Evolutionary conservation across 2,329 filamentous ascomycete species (phyloP).

Genomic region (Ophiostoma tasmaniense): DNA sequence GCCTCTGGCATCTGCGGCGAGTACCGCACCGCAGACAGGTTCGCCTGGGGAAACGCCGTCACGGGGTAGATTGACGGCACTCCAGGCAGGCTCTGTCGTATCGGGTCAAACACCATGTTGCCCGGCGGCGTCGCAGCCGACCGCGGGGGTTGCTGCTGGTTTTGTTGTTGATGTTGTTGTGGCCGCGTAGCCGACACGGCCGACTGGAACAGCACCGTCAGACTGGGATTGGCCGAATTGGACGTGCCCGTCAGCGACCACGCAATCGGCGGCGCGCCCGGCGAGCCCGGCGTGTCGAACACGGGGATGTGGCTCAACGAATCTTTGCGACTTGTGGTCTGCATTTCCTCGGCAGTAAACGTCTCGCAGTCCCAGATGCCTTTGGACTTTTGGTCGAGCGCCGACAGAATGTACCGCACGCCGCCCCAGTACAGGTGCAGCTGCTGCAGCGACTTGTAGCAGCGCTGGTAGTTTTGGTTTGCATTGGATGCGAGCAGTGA

Average conservation of each 20-base stretch:
- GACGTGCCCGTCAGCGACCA: conserved; percentile 85
- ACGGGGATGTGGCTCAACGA: conserved; percentile 38
- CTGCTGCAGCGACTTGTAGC: conserved; percentile 73
- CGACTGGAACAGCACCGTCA: conserved; percentile 70
- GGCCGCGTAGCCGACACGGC: background rate
- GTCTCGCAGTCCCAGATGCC: conserved; percentile 72
- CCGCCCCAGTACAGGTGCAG: conserved; percentile 82
- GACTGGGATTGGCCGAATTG: conserved; percentile 73
- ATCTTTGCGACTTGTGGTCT: conserved; percentile 52
- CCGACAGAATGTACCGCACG: conserved; percentile 77
- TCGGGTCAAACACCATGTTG: conserved; percentile 53
- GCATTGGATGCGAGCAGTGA: conserved; percentile 71
- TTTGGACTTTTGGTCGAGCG: conserved; percentile 78
- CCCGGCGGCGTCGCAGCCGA: conserved; percentile 44
- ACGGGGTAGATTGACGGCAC: conserved; percentile 40
- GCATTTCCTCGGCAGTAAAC: conserved; percentile 65
- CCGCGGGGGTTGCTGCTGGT: conserved; percentile 22
- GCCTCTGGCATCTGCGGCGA: conserved; percentile 26
- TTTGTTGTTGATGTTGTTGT: background rate
- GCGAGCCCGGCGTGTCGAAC: conserved; percentile 40
- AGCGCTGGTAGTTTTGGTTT: conserved; percentile 78
- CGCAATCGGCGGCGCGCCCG: conserved; percentile 53
- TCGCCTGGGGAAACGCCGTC: conserved; percentile 39
- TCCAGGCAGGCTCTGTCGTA: conserved; percentile 47
- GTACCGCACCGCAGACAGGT: conserved; percentile 40